A percentile compares a stretch with the other conserved stretches of the same genome.
Conservation (phyloP, 768 basidiomycete species). For the Podaxis rugospora region DNA sequence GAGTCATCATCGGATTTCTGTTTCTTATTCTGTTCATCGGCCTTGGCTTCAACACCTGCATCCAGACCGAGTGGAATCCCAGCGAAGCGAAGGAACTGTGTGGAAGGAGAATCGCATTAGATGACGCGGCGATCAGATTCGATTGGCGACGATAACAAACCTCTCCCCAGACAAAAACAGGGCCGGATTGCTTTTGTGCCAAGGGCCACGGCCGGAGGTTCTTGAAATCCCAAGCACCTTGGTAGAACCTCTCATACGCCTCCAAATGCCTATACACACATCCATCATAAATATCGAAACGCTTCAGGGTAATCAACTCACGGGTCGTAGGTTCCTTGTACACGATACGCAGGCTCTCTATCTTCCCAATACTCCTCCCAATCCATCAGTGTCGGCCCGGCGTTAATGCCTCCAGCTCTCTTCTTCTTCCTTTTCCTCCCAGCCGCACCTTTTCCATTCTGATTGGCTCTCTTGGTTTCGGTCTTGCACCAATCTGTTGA, state of each 20-base stretch:
- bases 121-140: neutral
- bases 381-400: slow-evolving; percentile 17
- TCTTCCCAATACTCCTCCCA: slow-evolving; percentile 80
- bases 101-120: neutral
- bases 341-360: slow-evolving; percentile 40
- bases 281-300: neutral
- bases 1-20: slow-evolving; percentile 5
- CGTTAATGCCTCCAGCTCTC: slow-evolving; percentile 11
- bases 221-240: slow-evolving; percentile 57
- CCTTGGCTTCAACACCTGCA: neutral
- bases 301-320: slow-evolving; percentile 26
- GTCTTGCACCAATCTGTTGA: slow-evolving; percentile 52
- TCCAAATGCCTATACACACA: slow-evolving; percentile 25
- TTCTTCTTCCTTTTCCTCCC: slow-evolving; percentile 16
- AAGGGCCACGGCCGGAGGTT: slow-evolving; percentile 35
- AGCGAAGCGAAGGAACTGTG: slow-evolving; percentile 9
- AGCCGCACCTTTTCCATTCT: slow-evolving; percentile 8
- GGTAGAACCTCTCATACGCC: slow-evolving; percentile 47
- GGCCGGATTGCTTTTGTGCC: slow-evolving; percentile 27
- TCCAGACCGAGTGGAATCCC: slow-evolving; percentile 7
- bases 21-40: neutral
- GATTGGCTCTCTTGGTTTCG: slow-evolving; percentile 41
- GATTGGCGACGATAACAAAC: slow-evolving; percentile 28
- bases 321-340: slow-evolving; percentile 42
- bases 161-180: slow-evolving; percentile 57